Base-by-base conservation (phyloP, 2,329 filamentous ascomycete species). In the Colletotrichum neosansevieriae region DNA sequence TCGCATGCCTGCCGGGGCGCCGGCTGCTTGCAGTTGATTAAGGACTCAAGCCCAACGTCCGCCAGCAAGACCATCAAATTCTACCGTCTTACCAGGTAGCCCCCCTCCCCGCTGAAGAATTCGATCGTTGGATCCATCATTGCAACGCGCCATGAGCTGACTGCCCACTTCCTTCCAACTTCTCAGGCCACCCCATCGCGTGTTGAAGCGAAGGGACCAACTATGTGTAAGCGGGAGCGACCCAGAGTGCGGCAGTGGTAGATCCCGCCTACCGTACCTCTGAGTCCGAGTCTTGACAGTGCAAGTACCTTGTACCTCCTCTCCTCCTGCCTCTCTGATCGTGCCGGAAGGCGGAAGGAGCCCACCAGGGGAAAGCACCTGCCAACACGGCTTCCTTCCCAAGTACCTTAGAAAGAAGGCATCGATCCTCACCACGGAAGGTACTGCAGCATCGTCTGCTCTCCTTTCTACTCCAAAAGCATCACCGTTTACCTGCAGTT, bases 91-190 rank as follows among this genome's bases (percentile, higher is more conserved):
- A 17, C 17, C 45, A 49, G 17, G 17, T 24, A 38, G 13, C 17
- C 19, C 19, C 32, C 49, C 6, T 9, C 54, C 51, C 53, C 62
- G 36, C 45, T 65, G 38, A 17, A 53, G 15, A 54, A 45, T 36
- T 36, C 45, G 17, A 47, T 24, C 4, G 3, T 24, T 19, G 19
- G 15, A 51, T 45, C 56, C 62, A 51, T 47, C 36, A 19, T 60
- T 45, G 62, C 45, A 17, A 45, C 32, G 29, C 36, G 47, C 45
- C 36, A 53, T 45, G 47, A 53, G 9, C 56, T 13, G 54, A 60
- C 61, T 58, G 53, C 44, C 61, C 62, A 49, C 61, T 58, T 21
- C 17, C 51, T 17, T 36, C 54, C 17, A 10, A 29, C 34, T 29
- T 32, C 47, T 54, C 38, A 29, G 36, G 12, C 49, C 17, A 53